Conservation (phyloP, 23 red algal species). For the Gracilaria vermiculophylla region DNA sequence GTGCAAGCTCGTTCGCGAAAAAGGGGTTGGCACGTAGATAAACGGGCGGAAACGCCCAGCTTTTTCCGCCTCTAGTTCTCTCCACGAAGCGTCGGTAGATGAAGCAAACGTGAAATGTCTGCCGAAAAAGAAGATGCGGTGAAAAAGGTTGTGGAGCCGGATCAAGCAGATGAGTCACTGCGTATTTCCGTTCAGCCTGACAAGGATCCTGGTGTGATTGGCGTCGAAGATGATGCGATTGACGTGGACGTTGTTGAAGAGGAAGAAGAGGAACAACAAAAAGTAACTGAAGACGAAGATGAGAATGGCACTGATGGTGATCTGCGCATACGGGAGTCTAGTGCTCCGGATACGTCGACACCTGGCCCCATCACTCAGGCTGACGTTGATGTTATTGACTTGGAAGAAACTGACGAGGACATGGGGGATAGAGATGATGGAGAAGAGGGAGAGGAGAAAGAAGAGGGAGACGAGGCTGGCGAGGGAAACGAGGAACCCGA, state of each 20-base stretch:
- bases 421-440: neutral
- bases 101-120: neutral
- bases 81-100: neutral
- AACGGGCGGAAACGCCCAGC: neutral
- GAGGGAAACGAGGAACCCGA: neutral
- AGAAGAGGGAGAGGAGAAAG: neutral
- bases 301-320: neutral
- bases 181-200: neutral
- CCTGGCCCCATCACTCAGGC: neutral
- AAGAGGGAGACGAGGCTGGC: neutral
- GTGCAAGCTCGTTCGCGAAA: neutral
- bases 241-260: neutral
- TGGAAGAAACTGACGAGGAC: slow-evolving; percentile 9
- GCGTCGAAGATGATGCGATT: slow-evolving; percentile 6
- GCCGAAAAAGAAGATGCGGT: slow-evolving; percentile 12
- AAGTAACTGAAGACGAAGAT: neutral
- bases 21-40: too few species aligned
- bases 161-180: neutral
- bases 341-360: neutral
- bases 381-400: slow-evolving; percentile 15
- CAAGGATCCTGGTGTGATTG: slow-evolving; percentile 16
- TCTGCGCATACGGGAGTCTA: neutral
- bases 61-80: neutral
- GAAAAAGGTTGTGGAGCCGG: neutral
- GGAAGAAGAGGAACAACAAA: neutral